Evolutionary conservation across 768 basidiomycete genomes (phyloP), one percentile per base, ranked within the genome.

Genomic region (Hygrocybe punicea): DNA sequence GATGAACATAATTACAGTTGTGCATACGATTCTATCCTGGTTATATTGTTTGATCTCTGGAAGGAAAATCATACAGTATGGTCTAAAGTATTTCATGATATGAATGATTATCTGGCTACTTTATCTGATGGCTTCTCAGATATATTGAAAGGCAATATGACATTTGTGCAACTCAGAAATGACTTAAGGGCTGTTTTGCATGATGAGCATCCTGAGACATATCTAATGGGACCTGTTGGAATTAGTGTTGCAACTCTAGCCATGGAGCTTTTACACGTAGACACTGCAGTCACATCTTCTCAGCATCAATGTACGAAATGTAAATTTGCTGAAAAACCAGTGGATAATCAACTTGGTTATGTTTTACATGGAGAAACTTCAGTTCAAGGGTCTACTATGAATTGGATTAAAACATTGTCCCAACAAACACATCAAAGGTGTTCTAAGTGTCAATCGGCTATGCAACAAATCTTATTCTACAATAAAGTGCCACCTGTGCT

Each of bases 1-100:
- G 29, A 57, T 33, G 21, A 23, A 4, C 45, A n/a, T 14, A 51
- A 61, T 40, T 61, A 58, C 34, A 66, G 65, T 25, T 66, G 65
- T 58, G 61, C 63, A 6, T 66, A 64, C 52, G 65, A 66, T 49
- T 29, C 29, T 29, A 29, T 29, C 8, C 29, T 29, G 29, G 29
- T 29, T 29, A 8, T 29, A 29, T 29, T 29, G 29, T 29, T 29
- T 29, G 29, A 29, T 29, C 29, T 29, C 29, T 29, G 29, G 29
- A 29, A 29, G 29, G 29, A 8, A 8, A 29, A 29, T 29, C 29
- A 4, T 17, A 46, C 35, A 19, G 6, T 4, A 39, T 56, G 23
- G 6, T 14, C 6, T 9, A 9, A 34, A 34, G n/a, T 56, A 6
- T 49, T 25, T 23, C 16, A 35, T 8, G 21, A 33, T n/a, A 9